Conservation (phyloP, 139 green algal genomes). For the Picochlorum sp. region DNA sequence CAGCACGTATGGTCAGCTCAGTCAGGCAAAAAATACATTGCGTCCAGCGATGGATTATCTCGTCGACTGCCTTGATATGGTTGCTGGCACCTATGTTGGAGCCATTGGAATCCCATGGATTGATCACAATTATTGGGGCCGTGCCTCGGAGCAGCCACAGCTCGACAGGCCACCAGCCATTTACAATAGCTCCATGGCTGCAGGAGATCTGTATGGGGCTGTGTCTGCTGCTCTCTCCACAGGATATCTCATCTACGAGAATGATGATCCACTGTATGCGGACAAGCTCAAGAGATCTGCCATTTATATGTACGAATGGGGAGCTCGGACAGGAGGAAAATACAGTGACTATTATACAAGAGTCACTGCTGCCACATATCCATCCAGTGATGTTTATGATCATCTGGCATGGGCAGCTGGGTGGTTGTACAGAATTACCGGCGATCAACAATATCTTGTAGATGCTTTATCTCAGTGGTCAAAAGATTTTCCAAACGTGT, state of each 20-base stretch:
- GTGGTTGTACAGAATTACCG: slow-evolving; percentile 39
- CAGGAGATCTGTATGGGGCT: slow-evolving; percentile 6
- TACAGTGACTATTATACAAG: slow-evolving; percentile 10
- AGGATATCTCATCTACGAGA: neutral
- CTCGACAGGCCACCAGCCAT: neutral
- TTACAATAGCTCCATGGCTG: neutral
- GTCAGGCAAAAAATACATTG: neutral
- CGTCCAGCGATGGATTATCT: slow-evolving; percentile 2
- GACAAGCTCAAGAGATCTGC: slow-evolving; percentile 8
- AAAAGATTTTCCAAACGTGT: slow-evolving; percentile 4
- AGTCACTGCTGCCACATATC: slow-evolving; percentile 15
- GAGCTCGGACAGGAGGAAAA: neutral
- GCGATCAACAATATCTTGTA: slow-evolving; percentile 16
- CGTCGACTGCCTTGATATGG: neutral
- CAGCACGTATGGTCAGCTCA: neutral
- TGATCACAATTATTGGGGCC: slow-evolving; percentile 12
- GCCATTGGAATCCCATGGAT: slow-evolving; percentile 4
- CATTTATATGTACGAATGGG: slow-evolving; percentile 4
- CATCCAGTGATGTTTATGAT: slow-evolving; percentile 24
- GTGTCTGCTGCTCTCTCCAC: slow-evolving; percentile 5
- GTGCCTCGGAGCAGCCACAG: neutral
- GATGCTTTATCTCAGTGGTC: slow-evolving; percentile 9
- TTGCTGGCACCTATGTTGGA: neutral
- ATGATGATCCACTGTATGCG: slow-evolving; percentile 6
- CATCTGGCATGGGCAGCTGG: slow-evolving; percentile 35